Evolutionary conservation across 2,329 filamentous ascomycete species (phyloP).

Genomic region (Cladosporium sp.): DNA sequence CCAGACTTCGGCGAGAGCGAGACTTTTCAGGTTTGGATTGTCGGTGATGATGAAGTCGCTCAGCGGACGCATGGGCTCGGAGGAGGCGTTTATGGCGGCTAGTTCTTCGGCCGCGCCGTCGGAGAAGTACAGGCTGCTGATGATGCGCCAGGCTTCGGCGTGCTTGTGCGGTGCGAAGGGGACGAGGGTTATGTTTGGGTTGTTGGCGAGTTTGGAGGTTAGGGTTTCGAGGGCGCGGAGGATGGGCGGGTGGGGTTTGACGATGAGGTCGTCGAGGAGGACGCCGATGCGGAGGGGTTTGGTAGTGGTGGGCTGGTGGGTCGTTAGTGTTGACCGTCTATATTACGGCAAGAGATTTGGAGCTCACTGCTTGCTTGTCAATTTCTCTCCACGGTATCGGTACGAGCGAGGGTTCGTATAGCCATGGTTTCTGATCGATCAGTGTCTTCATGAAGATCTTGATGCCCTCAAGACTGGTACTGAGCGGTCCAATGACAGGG

Average conservation of each 20-base stretch:
- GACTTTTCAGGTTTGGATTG: constrained; percentile 50
- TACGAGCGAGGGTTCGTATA: constrained; percentile 57
- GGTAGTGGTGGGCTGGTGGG: neutral
- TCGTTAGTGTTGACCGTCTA: neutral
- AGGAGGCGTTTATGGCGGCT: constrained; percentile 52
- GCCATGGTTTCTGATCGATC: constrained; percentile 57
- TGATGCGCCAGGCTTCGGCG: constrained; percentile 50
- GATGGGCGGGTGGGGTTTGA: constrained; percentile 66
- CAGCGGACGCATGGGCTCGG: constrained; percentile 60
- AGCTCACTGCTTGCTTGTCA: constrained; percentile 22
- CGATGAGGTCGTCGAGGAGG: constrained; percentile 65
- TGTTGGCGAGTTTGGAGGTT: constrained; percentile 44
- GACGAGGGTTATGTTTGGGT: constrained; percentile 54
- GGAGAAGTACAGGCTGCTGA: constrained; percentile 55
- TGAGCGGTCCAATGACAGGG: constrained; percentile 55
- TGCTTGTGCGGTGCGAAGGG: constrained; percentile 54
- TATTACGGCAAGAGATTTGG: neutral
- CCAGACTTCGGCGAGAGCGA: constrained; percentile 46
- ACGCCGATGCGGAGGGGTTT: constrained; percentile 53
- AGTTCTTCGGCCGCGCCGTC: constrained; percentile 60
- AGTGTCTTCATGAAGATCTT: constrained; percentile 56
- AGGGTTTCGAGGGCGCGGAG: constrained; percentile 55
- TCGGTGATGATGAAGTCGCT: constrained; percentile 60
- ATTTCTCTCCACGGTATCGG: constrained; percentile 56
- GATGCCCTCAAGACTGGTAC: constrained; percentile 54